A percentile compares a stretch with the other conserved stretches of the same genome.
These are phyloP conservation scores for Penicillium sp. DNA, from an alignment of 2,329 filamentous ascomycete genomes.

Conservation along the genomic window DNA sequence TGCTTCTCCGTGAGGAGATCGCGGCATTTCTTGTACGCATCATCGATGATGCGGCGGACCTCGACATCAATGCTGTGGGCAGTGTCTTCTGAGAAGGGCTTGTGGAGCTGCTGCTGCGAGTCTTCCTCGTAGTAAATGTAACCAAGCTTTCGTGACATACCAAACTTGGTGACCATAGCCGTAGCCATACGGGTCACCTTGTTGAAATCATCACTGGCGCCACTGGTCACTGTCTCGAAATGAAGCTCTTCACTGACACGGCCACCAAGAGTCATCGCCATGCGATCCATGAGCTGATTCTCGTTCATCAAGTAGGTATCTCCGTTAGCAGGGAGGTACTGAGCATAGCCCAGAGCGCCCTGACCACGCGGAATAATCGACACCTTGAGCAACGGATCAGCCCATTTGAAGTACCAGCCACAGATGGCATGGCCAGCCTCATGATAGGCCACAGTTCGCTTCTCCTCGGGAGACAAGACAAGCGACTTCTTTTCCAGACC, in stretches of 20 bases:
- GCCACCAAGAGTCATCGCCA: slow-evolving; percentile 98
- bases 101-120: slow-evolving; percentile 68
- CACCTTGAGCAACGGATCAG: slow-evolving; percentile 96
- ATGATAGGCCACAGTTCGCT: slow-evolving; percentile 94
- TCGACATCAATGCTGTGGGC: slow-evolving; percentile 87
- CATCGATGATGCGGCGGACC: slow-evolving; percentile 83
- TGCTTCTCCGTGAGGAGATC: slow-evolving; percentile 80
- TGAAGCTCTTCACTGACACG: slow-evolving; percentile 94
- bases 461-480: slow-evolving; percentile 87
- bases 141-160: slow-evolving; percentile 92
- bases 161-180: slow-evolving; percentile 98
- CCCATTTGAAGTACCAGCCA: slow-evolving; percentile 93
- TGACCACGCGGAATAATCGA: slow-evolving; percentile 96
- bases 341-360: slow-evolving; percentile 88
- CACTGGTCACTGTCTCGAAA: slow-evolving; percentile 92
- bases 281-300: slow-evolving; percentile 95
- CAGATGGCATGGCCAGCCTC: slow-evolving; percentile 98
- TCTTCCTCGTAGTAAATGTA: slow-evolving; percentile 85
- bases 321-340: slow-evolving; percentile 77
- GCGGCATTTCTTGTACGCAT: slow-evolving; percentile 86
- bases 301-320: slow-evolving; percentile 96
- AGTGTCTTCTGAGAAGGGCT: slow-evolving; percentile 93
- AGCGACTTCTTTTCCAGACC: slow-evolving; percentile 96
- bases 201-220: slow-evolving; percentile 94
- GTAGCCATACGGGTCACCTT: slow-evolving; percentile 96